Conservation (phyloP, 2,329 filamentous ascomycete genomes). For the Botrytis pseudocinerea region DNA sequence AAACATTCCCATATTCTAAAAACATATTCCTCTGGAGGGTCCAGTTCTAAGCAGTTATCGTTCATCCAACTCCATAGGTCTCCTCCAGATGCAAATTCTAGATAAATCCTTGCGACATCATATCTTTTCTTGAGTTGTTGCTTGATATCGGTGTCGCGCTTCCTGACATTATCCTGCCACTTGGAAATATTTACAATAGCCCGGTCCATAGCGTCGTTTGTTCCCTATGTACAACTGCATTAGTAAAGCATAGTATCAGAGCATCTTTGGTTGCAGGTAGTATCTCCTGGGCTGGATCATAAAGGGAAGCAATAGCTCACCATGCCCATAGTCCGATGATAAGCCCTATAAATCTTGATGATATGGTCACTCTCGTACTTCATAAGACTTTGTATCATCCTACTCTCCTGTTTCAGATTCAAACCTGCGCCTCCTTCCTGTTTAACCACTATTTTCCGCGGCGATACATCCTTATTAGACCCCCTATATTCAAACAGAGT, state of each 20-base stretch:
- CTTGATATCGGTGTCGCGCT: neutral
- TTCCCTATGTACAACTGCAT: neutral
- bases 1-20: constrained; percentile 21
- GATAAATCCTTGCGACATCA: constrained; percentile 10
- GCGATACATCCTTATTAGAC: neutral
- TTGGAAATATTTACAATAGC: neutral
- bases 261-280: neutral
- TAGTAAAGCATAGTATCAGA: neutral
- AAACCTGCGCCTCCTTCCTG: neutral
- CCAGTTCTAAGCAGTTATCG: accelerated
- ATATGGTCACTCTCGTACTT: constrained; percentile 15
- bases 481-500: constrained; percentile 15
- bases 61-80: neutral
- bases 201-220: neutral
- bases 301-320: neutral
- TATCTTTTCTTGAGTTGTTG: neutral
- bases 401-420: constrained; percentile 2
- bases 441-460: constrained; percentile 8
- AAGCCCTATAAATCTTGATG: constrained; percentile 15
- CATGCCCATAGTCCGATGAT: constrained; percentile 8
- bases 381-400: constrained; percentile 11
- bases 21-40: neutral
- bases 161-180: neutral
- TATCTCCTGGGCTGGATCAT: neutral
- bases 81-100: constrained; percentile 10